Evolutionary conservation across 768 basidiomycete species (phyloP), one percentile per base, ranked within the genome.

Genomic region (Calocybe indica): DNA sequence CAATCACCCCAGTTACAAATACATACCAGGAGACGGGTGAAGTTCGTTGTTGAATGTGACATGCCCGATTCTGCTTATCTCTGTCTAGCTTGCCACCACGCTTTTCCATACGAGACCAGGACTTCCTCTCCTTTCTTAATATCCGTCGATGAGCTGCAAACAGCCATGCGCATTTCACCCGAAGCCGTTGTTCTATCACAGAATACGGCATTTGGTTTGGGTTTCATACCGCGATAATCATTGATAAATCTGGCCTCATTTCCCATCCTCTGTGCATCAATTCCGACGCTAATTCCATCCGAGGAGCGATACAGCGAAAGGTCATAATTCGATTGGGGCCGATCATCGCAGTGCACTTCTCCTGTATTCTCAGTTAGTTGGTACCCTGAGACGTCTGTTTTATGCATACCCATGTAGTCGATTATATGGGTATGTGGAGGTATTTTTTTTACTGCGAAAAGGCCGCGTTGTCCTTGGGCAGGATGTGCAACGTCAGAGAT

Each of bases 221-320:
- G 61, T 42, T 61, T 68, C n/a, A 92, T 71, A 2, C 91, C 89
- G 47, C 93, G 77, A 65, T 85, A 97, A 69, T 95, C 93, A 56
- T 96, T 96, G 49, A 91, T 73, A 60, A 95, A 93, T 57, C 93
- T 72, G 1, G 85, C 85, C 62, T 92, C 89, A 65, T 94, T 96
- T 29, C 93, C 93, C 71, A 78, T 78, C 2, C 38, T 54, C 29
- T 71, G 70, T 13, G 92, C 91, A 61, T 96, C 92, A 36, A 88
- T 72, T 1, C 91, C 92, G 13, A 93, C 76, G 57, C 71, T 83
- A 36, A 76, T 58, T 6, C 79, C 80, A 44, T 74, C 70, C 48
- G 69, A 65, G 43, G 75, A 66, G 33, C 82, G 83, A 61, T 77
- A 71, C n/a, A 95, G 73, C 10, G 84, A 91, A 22, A 95, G 70